Conservation (phyloP, 176 grass and related monocot genomes). For the Areca catechu region DNA sequence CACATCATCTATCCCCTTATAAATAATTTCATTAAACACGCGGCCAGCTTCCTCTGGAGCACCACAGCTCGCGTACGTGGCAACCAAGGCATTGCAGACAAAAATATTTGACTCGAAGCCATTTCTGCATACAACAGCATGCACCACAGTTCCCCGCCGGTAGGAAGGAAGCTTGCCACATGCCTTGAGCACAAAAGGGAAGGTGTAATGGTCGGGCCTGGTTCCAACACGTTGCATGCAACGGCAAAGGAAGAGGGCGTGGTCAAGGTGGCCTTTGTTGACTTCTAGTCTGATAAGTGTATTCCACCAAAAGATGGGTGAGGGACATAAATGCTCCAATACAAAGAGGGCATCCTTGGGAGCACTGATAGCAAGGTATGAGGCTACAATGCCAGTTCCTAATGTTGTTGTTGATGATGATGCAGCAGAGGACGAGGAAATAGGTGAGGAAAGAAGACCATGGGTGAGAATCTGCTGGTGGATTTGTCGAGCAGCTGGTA, state of each 20-base stretch:
- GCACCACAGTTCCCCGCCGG: constrained; percentile 43
- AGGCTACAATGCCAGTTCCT: constrained; percentile 10
- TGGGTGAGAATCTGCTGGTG: constrained; percentile 15
- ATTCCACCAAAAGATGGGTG: constrained; percentile 65
- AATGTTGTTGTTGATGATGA: constrained; percentile 1
- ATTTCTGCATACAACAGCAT: constrained; percentile 53
- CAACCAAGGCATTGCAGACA: constrained; percentile 64
- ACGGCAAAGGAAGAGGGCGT: constrained; percentile 41
- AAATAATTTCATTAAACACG: constrained; percentile 64
- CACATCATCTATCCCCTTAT: constrained; percentile 69
- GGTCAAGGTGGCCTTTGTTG: constrained; percentile 45
- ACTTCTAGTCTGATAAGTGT: constrained; percentile 50
- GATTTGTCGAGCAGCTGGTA: neutral
- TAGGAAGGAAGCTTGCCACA: constrained; percentile 70
- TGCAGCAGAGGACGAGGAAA: neutral
- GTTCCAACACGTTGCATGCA: constrained; percentile 57
- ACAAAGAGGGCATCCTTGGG: constrained; percentile 26
- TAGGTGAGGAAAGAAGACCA: constrained; percentile 7
- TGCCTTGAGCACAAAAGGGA: constrained; percentile 67
- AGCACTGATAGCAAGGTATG: constrained; percentile 8
- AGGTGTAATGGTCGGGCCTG: constrained; percentile 61
- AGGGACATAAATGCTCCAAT: constrained; percentile 44
- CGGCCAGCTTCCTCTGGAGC: constrained; percentile 38
- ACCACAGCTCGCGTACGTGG: constrained; percentile 65
- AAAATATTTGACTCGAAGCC: constrained; percentile 72